Evolutionary conservation across 306 rosid genomes (phyloP), one percentile per base, ranked within the genome.

Genomic region (Prunus kanzakura): DNA sequence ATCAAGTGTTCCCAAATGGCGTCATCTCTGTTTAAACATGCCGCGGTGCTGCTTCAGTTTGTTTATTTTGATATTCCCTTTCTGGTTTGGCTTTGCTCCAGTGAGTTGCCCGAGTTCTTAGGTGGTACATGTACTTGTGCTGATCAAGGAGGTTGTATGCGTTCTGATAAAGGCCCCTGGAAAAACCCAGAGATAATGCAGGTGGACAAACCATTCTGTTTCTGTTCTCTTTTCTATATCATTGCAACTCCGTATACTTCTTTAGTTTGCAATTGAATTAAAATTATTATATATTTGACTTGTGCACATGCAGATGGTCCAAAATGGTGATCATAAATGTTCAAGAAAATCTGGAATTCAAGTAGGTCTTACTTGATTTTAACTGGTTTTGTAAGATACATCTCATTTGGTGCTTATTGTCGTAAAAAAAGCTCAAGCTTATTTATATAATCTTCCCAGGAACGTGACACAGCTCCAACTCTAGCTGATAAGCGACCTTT

Each of bases 141-240:
- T 68, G 86, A 90, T 73, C 70, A 89, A 75, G 98, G 98, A 77
- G 98, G 96, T 41, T 92, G 98, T 73, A 84, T 90, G 97, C 86
- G 81, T 61, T 90, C 98, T 38, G 97, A 95, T 41, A 95, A 90
- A 84, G 98, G 97, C 66, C 97, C 98, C 8, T 95, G 98, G 98
- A 95, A 87, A 56, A 93, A 95, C 80, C 69, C 77, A 16, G 86
- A 86, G 68, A 82, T 90, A 46, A 18, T 92, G 67, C 89, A 15
- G 87, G 98, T 90, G 27, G 71, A 35, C 47, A 57, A 56, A 2
- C 38, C n/a, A 62, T 38, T 62, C 56, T 64, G 57, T 54, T 61
- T 6, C 3, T 61, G 10, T 16, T 63, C 66, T 30, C 43, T 75
- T 60, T 63, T 8, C 30, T 19, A 27, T 41, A 22, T 64, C 63